Evolutionary conservation across 2,329 filamentous ascomycete genomes (phyloP).

Genomic region (Arthrobotrys musiformis): DNA sequence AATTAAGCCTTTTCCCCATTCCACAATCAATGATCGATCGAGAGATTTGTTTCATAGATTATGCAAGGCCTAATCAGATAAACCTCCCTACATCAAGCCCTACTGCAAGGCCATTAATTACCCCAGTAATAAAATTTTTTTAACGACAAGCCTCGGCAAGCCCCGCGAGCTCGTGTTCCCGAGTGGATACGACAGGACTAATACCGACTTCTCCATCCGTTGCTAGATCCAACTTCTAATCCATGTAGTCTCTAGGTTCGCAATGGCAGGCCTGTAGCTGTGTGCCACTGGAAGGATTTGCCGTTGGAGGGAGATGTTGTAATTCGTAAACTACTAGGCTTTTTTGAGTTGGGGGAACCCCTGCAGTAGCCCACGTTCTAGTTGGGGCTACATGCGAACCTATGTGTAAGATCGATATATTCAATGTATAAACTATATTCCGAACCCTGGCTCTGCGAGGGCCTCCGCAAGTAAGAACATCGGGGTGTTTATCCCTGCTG

Average conservation of each 20-base stretch:
- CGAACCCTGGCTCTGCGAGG: background rate
- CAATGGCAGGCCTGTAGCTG: background rate
- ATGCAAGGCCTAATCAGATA: background rate
- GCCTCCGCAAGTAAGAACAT: background rate
- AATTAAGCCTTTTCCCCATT: too few species aligned
- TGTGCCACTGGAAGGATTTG: background rate
- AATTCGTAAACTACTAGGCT: background rate
- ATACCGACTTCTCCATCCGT: background rate
- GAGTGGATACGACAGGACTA: background rate
- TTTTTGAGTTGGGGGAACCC: slow-evolving; percentile 2
- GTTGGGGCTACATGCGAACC: background rate
- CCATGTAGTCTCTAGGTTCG: background rate
- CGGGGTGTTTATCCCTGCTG: background rate
- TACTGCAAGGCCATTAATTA: background rate
- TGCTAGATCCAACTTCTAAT: background rate
- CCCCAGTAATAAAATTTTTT: background rate
- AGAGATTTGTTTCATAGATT: background rate
- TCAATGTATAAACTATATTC: background rate
- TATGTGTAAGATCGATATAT: background rate
- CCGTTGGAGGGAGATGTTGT: background rate
- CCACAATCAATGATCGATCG: too few species aligned
- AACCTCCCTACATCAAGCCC: background rate
- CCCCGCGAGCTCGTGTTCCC: background rate
- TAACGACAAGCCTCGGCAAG: background rate
- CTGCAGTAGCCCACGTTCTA: background rate